These are phyloP conservation scores for Aphanomyces cochlioides DNA, from an alignment of 352 stramenopile species.

Conservation along the genomic window DNA sequence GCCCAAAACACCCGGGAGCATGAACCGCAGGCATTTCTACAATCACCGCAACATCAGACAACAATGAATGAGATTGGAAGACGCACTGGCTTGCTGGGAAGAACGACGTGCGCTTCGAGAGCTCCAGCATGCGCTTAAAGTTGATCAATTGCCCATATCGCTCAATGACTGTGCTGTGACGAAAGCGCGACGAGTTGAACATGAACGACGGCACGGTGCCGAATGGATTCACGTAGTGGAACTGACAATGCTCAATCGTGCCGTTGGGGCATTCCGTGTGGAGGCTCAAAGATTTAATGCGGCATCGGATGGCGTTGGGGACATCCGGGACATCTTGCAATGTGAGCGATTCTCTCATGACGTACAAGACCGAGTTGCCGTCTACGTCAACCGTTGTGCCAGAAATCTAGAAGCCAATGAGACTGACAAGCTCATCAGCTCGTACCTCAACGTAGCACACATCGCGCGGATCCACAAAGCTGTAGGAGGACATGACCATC, in stretches of 20 bases:
- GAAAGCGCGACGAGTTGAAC: conserved; percentile 3
- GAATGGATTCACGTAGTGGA: conserved; percentile 15
- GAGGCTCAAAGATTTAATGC: conserved; percentile 6
- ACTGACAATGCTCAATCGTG: conserved; percentile 11
- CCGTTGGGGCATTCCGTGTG: conserved; percentile 17
- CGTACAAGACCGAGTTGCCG: conserved; percentile 3
- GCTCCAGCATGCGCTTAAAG: conserved; percentile 15
- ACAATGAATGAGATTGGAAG: neutral
- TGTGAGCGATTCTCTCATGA: conserved; percentile 1
- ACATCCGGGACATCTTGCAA: neutral
- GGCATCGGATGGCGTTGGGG: conserved; percentile 2
- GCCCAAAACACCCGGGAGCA: conserved; percentile 9
- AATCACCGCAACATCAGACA: neutral
- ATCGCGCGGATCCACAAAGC: conserved; percentile 17
- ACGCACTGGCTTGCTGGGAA: conserved; percentile 13
- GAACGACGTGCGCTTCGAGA: conserved; percentile 9
- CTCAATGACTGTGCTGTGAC: neutral
- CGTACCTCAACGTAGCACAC: conserved; percentile 1
- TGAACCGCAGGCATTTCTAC: conserved; percentile 3
- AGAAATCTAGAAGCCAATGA: neutral
- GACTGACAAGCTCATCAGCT: neutral
- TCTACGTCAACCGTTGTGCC: conserved; percentile 9
- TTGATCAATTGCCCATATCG: conserved; percentile 6
- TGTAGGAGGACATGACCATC: conserved; percentile 1
- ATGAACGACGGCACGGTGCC: neutral